Base-by-base conservation (phyloP, 2,329 filamentous ascomycete genomes). In the Diaporthe citri region DNA sequence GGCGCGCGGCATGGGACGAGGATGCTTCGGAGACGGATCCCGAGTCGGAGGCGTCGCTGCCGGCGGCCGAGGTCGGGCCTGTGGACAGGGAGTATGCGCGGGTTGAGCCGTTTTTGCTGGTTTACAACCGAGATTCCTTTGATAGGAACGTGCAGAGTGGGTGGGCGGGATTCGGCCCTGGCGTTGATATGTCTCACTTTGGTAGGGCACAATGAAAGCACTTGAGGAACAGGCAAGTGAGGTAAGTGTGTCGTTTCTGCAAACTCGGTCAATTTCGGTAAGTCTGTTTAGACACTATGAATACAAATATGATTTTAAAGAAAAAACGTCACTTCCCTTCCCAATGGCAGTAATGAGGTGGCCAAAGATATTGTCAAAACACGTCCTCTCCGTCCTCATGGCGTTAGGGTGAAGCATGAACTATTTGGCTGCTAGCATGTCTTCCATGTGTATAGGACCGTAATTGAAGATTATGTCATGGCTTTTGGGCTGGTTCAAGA, bases 61-160 rank as follows among this genome's bases (percentile, higher is more conserved):
- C n/a, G 25, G 20, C 59, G 20, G 8, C 13, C 2, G 51, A 73
- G 28, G 17, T 41, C 13, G 66, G 31, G 31, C 41, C 39, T n/a
- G 25, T 10, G 46, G 41, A 15, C 7, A 13, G n/a, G 67, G 31
- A 7, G 60, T 46, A 57, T 28, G 10, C 48, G 41, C 66, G 36
- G 55, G 46, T 43, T 4, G 55, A 70, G 46, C 25, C 62, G 25
- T 31, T 31, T 17, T 52, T 60, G 7, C 36, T 74, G 52, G 17
- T 51, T 25, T 74, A 67, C 10, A 66, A 52, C 31, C 74, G 59
- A 5, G 59, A 69, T 17, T 46, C 72, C 2, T 76, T 69, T 22
- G 60, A 72, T 13, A 22, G 31, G 22, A 69, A 69, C 46, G 52
- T 60, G 7, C 46, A 39, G 34, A 46, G n/a, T 2, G 72, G 74